Evolutionary conservation across 139 green algal species (phyloP).

Genomic region (Coccomyxa sp.): DNA sequence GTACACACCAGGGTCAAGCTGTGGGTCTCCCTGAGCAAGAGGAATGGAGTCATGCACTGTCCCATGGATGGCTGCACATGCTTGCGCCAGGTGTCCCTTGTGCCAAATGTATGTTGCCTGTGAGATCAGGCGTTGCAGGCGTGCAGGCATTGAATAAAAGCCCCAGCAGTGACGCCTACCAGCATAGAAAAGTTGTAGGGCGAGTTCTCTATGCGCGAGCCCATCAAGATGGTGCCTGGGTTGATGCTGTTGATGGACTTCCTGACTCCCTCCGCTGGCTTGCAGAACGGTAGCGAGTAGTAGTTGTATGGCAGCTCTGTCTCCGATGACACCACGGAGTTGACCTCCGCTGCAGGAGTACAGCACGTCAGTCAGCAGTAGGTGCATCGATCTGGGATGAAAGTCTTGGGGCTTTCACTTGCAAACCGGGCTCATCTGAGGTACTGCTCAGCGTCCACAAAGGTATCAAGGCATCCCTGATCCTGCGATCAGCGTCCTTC

Average conservation of each 20-base stretch:
- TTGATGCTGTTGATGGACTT: conserved; percentile 71
- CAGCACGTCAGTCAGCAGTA: neutral
- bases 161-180: conserved; percentile 37
- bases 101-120: too few relatives aligned
- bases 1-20: neutral
- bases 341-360: conserved; percentile 58
- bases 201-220: conserved; percentile 84
- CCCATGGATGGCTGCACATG: too few relatives aligned
- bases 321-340: conserved; percentile 83
- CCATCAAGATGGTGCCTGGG: conserved; percentile 87
- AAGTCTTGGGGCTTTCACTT: neutral
- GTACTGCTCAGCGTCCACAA: neutral
- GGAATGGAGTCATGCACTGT: too few relatives aligned
- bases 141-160: neutral
- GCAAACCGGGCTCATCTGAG: neutral
- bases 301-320: conserved; percentile 94
- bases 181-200: conserved; percentile 90
- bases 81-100: too few relatives aligned
- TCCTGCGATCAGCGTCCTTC: too few relatives aligned
- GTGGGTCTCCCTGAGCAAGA: neutral
- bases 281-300: conserved; percentile 94
- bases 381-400: too few relatives aligned
- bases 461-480: too few relatives aligned
- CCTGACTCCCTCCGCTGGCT: conserved; percentile 72
- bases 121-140: neutral